Conservation (phyloP, 2,329 filamentous ascomycete species). For the Septoria petroselini region DNA sequence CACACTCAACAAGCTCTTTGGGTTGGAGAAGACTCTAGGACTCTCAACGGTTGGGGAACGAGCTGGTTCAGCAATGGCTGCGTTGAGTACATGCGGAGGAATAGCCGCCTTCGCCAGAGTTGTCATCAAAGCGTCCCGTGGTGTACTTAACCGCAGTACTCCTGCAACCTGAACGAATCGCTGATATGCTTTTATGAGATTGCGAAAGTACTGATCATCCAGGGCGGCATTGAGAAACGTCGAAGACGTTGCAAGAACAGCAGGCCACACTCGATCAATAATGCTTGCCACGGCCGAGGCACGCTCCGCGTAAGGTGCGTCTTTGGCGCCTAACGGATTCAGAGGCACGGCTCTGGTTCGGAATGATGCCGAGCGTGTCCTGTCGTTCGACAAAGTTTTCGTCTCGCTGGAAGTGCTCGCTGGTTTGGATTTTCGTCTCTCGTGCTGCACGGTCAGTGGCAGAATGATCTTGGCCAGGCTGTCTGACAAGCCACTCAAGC, state of each 20-base stretch:
- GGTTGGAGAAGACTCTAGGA: conserved; percentile 64
- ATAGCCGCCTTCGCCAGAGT: conserved; percentile 91
- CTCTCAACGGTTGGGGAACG: conserved; percentile 47
- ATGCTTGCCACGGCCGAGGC: conserved; percentile 76
- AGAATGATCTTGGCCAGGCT: conserved; percentile 90
- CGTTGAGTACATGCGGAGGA: conserved; percentile 64
- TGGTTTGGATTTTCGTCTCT: conserved; percentile 50
- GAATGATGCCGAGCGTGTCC: conserved; percentile 60
- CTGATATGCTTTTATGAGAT: conserved; percentile 86
- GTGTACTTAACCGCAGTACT: conserved; percentile 75
- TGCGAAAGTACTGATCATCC: conserved; percentile 91
- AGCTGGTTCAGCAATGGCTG: conserved; percentile 35
- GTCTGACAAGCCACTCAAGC: conserved; percentile 86
- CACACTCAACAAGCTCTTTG: conserved; percentile 69
- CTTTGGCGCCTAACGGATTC: conserved; percentile 74
- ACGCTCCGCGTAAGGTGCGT: conserved; percentile 67
- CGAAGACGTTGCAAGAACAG: conserved; percentile 88
- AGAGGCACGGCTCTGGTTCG: conserved; percentile 74
- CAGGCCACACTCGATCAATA: conserved; percentile 92
- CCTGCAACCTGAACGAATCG: conserved; percentile 94
- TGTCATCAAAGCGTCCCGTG: conserved; percentile 89
- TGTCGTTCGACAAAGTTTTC: conserved; percentile 29
- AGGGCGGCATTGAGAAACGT: conserved; percentile 90
- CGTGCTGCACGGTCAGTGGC: conserved; percentile 80
- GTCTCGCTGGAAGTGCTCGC: conserved; percentile 6